Conservation (phyloP, 1,284 basidiomycete species). For the Rhodotorula sp. region DNA sequence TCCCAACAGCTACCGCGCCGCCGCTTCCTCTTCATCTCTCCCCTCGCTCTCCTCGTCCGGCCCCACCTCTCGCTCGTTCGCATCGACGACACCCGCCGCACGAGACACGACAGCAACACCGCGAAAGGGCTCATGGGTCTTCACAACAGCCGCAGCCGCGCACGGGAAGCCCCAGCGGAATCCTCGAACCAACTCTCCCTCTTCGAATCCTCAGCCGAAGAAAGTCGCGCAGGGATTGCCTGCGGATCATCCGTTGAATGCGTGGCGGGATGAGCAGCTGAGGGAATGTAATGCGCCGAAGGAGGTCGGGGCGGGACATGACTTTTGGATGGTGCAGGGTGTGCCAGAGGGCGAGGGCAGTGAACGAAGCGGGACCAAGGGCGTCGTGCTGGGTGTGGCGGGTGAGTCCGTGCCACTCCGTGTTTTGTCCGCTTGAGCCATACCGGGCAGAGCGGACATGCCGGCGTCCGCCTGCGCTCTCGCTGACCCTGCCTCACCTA, state of each 20-base stretch:
- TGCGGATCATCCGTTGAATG: conserved; percentile 12
- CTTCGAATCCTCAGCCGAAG: background rate
- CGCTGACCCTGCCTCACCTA: background rate
- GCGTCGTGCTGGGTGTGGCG: conserved; percentile 29
- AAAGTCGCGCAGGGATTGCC: conserved; percentile 16
- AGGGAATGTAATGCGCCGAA: background rate
- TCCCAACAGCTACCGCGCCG: background rate
- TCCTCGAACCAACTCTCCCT: background rate
- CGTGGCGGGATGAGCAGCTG: conserved; percentile 27
- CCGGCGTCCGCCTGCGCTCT: fast-evolving
- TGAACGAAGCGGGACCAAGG: background rate
- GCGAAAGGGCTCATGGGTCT: background rate
- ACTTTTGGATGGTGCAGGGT: conserved; percentile 30
- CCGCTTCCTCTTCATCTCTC: background rate
- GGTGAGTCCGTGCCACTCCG: conserved; percentile 55
- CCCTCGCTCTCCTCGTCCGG: conserved; percentile 1
- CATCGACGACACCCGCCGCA: background rate
- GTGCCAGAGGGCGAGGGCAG: background rate
- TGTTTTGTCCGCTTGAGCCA: background rate
- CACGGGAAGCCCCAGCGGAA: conserved; percentile 27
- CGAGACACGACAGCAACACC: too few relatives aligned
- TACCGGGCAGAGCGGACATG: background rate
- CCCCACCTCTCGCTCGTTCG: background rate
- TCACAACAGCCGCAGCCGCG: conserved; percentile 23
- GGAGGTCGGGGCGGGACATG: conserved; percentile 37